Percentiles rank a stretch among this genome's conserved stretches.
phyloP scores from a whole-genome alignment of 75 land plant species.

The Selaginella moellendorffii region DNA sequence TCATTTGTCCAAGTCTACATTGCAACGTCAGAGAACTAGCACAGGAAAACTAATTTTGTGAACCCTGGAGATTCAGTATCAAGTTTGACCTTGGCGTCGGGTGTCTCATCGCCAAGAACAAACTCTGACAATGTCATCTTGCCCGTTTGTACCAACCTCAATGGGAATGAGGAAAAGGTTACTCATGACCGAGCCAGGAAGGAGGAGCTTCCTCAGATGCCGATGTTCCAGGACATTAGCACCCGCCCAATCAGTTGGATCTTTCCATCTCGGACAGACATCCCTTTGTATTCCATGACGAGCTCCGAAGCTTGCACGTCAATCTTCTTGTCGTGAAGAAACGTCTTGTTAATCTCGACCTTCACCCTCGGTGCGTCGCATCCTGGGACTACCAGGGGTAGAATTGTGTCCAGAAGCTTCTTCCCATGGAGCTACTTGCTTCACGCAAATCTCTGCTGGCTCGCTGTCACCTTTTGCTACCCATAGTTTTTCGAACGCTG shows the following conservation, averaged over 20 bases:
- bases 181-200: conserved; percentile 1
- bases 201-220: neutral
- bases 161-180: neutral
- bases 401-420: neutral
- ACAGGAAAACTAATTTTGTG: too few species aligned
- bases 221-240: neutral
- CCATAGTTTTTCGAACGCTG: neutral
- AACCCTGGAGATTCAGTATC: conserved; percentile 1
- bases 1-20: neutral
- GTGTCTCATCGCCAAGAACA: neutral
- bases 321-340: neutral
- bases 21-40: neutral
- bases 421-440: neutral
- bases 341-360: neutral
- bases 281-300: neutral
- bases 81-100: neutral
- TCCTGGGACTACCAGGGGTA: conserved; percentile 2
- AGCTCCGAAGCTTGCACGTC: neutral
- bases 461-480: neutral
- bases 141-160: neutral
- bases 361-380: neutral
- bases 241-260: neutral
- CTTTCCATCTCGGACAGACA: neutral
- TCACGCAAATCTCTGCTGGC: conserved; percentile 1
- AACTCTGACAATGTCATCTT: neutral